Evolutionary conservation across 23 red algal species (phyloP).

Genomic region (Agarophyton chilense): DNA sequence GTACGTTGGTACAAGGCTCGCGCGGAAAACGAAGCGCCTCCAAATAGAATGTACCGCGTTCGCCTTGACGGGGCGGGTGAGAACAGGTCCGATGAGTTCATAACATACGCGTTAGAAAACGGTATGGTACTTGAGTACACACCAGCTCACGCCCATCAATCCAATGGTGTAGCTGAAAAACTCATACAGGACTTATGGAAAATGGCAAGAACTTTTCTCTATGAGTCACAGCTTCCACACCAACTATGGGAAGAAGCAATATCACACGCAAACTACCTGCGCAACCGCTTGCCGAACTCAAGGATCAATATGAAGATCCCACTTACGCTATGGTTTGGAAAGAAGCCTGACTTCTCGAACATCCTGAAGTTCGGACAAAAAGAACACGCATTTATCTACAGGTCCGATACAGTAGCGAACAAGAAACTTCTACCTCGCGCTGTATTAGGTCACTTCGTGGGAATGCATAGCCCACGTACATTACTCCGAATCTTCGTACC

Average conservation of each 20-base stretch:
- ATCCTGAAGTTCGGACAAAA: background rate
- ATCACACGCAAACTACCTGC: conserved; percentile 11
- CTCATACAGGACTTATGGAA: conserved; percentile 23
- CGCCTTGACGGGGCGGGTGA: conserved; percentile 7
- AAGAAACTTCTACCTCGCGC: background rate
- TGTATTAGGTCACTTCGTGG: too few species aligned
- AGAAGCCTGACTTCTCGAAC: conserved; percentile 1
- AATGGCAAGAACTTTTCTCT: conserved; percentile 5
- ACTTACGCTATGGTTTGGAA: background rate
- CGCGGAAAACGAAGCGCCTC: background rate
- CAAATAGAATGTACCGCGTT: background rate
- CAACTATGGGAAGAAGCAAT: conserved; percentile 38
- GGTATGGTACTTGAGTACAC: conserved; percentile 11
- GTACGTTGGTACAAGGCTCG: conserved; percentile 28
- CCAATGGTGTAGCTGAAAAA: conserved; percentile 10
- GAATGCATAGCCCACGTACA: too few species aligned
- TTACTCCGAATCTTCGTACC: too few species aligned
- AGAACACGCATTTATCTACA: conserved; percentile 4
- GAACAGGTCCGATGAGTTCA: background rate
- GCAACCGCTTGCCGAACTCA: background rate
- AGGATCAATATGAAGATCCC: background rate
- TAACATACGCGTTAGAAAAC: background rate
- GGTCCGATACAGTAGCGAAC: too few species aligned
- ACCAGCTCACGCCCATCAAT: conserved; percentile 7
- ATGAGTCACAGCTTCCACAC: background rate